Evolutionary conservation across 768 basidiomycete genomes (phyloP), one percentile per base, ranked within the genome.

Genomic region (Psilocybe cubensis): DNA sequence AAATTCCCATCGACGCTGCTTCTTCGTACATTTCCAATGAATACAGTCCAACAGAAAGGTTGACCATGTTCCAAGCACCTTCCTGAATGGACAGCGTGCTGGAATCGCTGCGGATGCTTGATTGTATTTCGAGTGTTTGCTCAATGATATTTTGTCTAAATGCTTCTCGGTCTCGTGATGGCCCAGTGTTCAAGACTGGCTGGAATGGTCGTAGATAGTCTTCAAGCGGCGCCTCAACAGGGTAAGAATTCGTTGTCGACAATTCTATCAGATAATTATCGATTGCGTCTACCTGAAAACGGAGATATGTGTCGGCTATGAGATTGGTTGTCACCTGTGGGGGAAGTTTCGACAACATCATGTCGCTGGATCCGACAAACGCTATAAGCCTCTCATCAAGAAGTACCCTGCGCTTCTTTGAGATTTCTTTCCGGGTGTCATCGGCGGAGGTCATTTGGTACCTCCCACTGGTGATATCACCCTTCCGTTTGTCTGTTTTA

Each of bases 21-120:
- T 62, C 61, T 14, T 56, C 44, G 31, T 42, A 53, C 61, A 62
- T 62, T 6, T 50, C 54, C 8, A 59, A 42, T 8, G 58, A 33
- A 23, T 49, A 27, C 3, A 62, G 29, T 18, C 54, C 50, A 18
- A 58, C 56, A 14, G 54, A 51, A 21, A 62, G 61, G n/a, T 56
- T 56, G n/a, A 62, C 57, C 57, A 62, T 58, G 33, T 51, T 54
- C 57, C 61, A 59, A 3, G 61, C 54, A 11, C 61, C 61, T 28
- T 54, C 49, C 45, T 59, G 61, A 4, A 62, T 56, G 0, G 61
- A 62, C 17, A 59, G 25, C 1, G 44, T 50, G 10, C 38, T 44
- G 1, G 61, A 59, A 5, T 53, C 57, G 29, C 52, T 56, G n/a
- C 46, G 54, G 11, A 62, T 45, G 35, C 49, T 31, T 6, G 49